A percentile compares a stretch with the other conserved stretches of the same genome.
These are phyloP conservation scores for Aspergillus piperis DNA, from an alignment of 2,329 filamentous ascomycete genomes.

Conservation along the genomic window DNA sequence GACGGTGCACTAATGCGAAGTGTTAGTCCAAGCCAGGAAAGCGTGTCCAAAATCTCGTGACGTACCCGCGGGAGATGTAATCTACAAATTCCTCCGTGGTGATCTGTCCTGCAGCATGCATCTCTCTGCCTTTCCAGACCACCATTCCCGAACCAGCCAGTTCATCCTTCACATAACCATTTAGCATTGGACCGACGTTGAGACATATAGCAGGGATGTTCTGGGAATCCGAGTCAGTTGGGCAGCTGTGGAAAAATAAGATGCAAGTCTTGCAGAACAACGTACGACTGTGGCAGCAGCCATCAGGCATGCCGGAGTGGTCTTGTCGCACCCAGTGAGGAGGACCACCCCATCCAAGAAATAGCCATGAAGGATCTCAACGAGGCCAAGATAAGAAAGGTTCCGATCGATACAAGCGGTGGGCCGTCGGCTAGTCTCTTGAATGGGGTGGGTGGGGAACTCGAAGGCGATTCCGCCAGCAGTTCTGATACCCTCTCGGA, in stretches of 20 bases:
- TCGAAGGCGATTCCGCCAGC: slow-evolving; percentile 55
- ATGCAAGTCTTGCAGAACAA: slow-evolving; percentile 1
- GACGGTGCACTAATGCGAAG: slow-evolving; percentile 44
- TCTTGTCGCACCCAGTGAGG: slow-evolving; percentile 57
- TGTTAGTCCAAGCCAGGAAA: neutral
- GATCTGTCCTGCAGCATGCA: slow-evolving; percentile 51
- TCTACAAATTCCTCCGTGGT: slow-evolving; percentile 49
- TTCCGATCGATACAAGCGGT: slow-evolving; percentile 55
- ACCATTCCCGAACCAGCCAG: slow-evolving; percentile 50
- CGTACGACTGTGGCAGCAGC: slow-evolving; percentile 52
- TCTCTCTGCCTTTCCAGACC: slow-evolving; percentile 53
- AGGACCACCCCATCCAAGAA: slow-evolving; percentile 55
- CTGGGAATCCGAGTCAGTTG: slow-evolving; percentile 25
- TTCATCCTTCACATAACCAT: slow-evolving; percentile 48
- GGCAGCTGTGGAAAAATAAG: neutral
- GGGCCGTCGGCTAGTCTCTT: slow-evolving; percentile 51
- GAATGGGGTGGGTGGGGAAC: slow-evolving; percentile 56
- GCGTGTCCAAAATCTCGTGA: neutral
- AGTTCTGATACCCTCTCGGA: slow-evolving; percentile 53
- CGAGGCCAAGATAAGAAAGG: slow-evolving; percentile 50
- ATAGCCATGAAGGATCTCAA: slow-evolving; percentile 53
- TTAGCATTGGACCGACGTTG: slow-evolving; percentile 57
- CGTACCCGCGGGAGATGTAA: slow-evolving; percentile 46
- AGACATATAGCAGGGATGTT: slow-evolving; percentile 55
- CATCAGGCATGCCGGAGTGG: slow-evolving; percentile 55